Percentiles rank a stretch among this genome's conserved stretches.
Conservation (phyloP, 2,329 filamentous ascomycete species). For the Diatrype stigma region DNA sequence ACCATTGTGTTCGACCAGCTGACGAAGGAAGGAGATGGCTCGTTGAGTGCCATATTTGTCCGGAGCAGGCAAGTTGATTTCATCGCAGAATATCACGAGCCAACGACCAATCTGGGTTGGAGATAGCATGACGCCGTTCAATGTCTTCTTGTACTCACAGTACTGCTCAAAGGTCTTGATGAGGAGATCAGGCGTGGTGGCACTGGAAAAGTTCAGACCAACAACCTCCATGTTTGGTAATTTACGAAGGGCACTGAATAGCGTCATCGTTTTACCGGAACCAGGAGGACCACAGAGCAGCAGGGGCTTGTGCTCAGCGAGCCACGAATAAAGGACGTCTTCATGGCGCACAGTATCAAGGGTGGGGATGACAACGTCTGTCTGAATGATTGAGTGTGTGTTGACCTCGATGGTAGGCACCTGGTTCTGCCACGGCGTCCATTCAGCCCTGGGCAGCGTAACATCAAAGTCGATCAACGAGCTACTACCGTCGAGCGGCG, state of each 20-base stretch:
- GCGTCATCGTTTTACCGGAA: constrained; percentile 99
- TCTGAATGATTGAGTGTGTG: constrained; percentile 96
- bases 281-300: constrained; percentile 95
- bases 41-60: constrained; percentile 97
- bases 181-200: constrained; percentile 92
- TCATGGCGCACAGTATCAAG: constrained; percentile 96
- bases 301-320: constrained; percentile 96
- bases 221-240: constrained; percentile 98
- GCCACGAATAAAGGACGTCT: constrained; percentile 98
- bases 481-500: constrained; percentile 69
- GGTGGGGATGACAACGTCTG: constrained; percentile 96
- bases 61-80: constrained; percentile 97
- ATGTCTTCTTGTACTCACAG: constrained; percentile 98
- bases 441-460: constrained; percentile 78
- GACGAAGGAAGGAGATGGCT: constrained; percentile 93
- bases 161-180: constrained; percentile 99
- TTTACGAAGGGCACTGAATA: constrained; percentile 96
- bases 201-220: constrained; percentile 98
- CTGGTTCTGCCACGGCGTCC: constrained; percentile 90
- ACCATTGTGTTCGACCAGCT: constrained; percentile 96
- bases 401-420: constrained; percentile 95
- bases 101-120: constrained; percentile 95
- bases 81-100: constrained; percentile 98
- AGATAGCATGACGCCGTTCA: constrained; percentile 92
- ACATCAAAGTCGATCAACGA: constrained; percentile 97